Evolutionary conservation across 148 eudicot species (phyloP).

Genomic region (Fagopyrum tataricum): DNA sequence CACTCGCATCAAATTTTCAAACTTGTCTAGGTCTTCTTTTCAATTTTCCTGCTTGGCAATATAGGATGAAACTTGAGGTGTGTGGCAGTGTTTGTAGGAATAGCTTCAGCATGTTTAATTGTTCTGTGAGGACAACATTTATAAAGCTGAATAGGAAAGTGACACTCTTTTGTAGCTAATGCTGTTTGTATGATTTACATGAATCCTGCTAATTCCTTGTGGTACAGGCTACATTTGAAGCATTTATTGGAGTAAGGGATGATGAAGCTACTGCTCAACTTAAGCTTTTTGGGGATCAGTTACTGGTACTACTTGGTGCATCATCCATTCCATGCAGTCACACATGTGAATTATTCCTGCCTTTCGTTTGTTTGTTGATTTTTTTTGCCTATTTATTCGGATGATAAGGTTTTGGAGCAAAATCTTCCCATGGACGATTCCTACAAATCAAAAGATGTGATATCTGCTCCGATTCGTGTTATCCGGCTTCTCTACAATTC

Average conservation of each 20-base stretch:
- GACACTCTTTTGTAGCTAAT: neutral
- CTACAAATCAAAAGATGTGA: slow-evolving; percentile 73
- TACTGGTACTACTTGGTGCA: slow-evolving; percentile 41
- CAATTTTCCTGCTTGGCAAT: neutral
- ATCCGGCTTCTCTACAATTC: slow-evolving; percentile 82
- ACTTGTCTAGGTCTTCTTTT: neutral
- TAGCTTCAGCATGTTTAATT: no score
- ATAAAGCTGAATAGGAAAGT: neutral
- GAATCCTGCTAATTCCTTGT: slow-evolving; percentile 8
- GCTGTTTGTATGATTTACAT: neutral
- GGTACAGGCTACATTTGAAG: slow-evolving; percentile 92
- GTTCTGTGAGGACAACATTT: no score
- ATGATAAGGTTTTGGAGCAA: slow-evolving; percentile 72
- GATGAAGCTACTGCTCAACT: slow-evolving; percentile 78
- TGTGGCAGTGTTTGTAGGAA: neutral
- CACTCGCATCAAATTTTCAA: neutral
- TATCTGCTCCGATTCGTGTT: slow-evolving; percentile 93
- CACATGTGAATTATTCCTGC: neutral
- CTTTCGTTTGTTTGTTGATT: slow-evolving; percentile 4
- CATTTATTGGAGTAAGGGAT: slow-evolving; percentile 83
- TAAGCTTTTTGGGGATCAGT: slow-evolving; percentile 76
- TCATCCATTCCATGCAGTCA: neutral
- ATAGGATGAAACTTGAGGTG: no score
- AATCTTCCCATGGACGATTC: slow-evolving; percentile 85
- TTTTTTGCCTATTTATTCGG: neutral